Percentiles rank a stretch among this genome's conserved stretches.
phyloP scores from a whole-genome alignment of 2,329 filamentous ascomycete species.

The Xylaria sp. region DNA sequence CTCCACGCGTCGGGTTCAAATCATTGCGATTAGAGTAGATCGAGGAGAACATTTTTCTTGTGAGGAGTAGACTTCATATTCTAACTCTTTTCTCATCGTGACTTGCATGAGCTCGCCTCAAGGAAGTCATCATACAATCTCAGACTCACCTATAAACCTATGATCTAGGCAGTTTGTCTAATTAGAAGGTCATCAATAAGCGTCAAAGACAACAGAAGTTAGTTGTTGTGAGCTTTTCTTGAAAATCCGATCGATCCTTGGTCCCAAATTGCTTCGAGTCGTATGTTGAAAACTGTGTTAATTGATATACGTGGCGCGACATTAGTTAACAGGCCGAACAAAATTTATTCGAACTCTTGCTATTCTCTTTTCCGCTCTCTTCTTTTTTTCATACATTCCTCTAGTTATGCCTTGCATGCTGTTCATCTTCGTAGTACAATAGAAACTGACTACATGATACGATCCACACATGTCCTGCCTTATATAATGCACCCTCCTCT shows the following conservation, averaged over 20 bases:
- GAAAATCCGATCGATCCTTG: neutral
- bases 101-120: neutral
- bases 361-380: neutral
- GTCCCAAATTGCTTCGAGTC: neutral
- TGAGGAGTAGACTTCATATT: neutral
- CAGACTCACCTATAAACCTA: neutral
- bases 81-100: neutral
- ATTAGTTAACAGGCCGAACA: neutral
- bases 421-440: constrained; percentile 12
- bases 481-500: constrained; percentile 12
- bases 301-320: constrained; percentile 20
- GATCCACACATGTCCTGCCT: constrained; percentile 14
- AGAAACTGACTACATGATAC: constrained; percentile 7
- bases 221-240: too few relatives aligned
- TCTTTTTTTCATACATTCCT: neutral
- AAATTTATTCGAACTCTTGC: neutral
- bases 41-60: neutral
- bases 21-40: neutral
- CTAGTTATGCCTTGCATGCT: neutral
- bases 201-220: too few relatives aligned
- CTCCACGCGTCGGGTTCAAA: neutral
- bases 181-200: too few relatives aligned
- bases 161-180: neutral
- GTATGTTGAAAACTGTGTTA: constrained; percentile 16
- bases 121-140: neutral